Evolutionary conservation across 805 yeast species (phyloP), one percentile per base, ranked within the genome.

Genomic region (Saturnispora galanensis): DNA sequence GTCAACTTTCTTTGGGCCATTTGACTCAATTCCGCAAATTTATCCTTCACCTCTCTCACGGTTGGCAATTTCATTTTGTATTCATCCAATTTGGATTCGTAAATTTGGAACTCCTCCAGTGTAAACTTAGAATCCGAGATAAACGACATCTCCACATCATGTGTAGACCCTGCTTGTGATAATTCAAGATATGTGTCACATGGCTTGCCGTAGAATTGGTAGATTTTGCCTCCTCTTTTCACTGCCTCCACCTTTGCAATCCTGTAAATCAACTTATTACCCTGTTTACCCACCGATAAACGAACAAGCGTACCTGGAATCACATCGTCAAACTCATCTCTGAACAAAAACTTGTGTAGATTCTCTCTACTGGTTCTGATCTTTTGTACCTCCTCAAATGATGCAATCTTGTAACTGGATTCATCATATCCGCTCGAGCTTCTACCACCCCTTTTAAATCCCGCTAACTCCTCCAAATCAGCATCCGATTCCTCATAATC

Each of bases 191-290:
- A 79, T 11, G 71, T 60, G 50, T 73, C 75, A 46, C 73, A 69
- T 49, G 68, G 69, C 44, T 62, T 65, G 21, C 63, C 68, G 13
- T 67, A 62, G 37, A 76, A 52, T 31, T 59, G 60, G 54, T 76
- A 76, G 10, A 67, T 64, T 45, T 64, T 68, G 6, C 64, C 66
- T 9, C 60, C 60, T 35, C 58, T 50, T 38, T 50, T 56, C 8
- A 84, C 75, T 44, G 76, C 81, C 52, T 80, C 83, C 37, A 93
- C 78, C 57, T 77, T 81, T 40, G 90, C 95, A 76, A 90, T 74
- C 55, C 97, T 74, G 64, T 93, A 90, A 43, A 76, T 74, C 10
- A 81, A 74, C 55, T 70, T 68, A 29, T 81, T 77, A 10, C 79
- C 74, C 38, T 77, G 71, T 45, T 71, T 72, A 9, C 96, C 96